Base-by-base conservation (phyloP, 495 filamentous ascomycete species). In the Hypoxylon fragiforme region DNA sequence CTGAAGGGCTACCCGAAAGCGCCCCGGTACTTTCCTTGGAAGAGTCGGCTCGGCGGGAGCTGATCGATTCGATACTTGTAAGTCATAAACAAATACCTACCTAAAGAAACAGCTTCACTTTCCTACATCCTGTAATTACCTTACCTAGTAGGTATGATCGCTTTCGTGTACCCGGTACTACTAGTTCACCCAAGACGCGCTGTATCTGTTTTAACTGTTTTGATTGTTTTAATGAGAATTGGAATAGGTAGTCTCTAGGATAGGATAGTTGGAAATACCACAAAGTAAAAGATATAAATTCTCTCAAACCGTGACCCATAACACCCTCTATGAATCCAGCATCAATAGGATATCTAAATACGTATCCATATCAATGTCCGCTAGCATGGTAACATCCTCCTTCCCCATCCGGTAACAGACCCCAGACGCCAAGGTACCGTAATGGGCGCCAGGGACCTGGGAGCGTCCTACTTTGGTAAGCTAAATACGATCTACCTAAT, bases 1-100 rank as follows among this genome's bases (percentile, higher is more conserved):
- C 37, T 56, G 16, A 48, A 12, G 11, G 14, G 24, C 0, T 56
- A 62, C 14, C 52, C 58, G 3, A 22, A 3, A 15, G 34, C 26
- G 8, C 49, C 54, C 2, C n/a, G 6, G n/a, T 67, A 67, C 19
- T 67, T 67, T 34, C 58, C 58, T 0, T 67, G 48, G 36, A 9
- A 28, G 12, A 52, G 41, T 15, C 36, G 22, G 15, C 12, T 13
- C 5, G 31, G n/a, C 19, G 44, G 9, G 42, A 15, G 13, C 14
- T 18, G 3, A 35, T 4, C 31, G 31, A 6, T 12, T 35, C n/a
- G 31, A 30, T 5, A 30, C 26, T 5, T 3, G 31, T 35, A 7
- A 12, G 31, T 3, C 5, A 12, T 13, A 13, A 3, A 12, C 31
- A 7, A 28, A 9, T 28, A 28, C 24, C n/a, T n/a, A n/a, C n/a